Base-by-base conservation (phyloP, 1,284 basidiomycete species). In the Fomitopsis pinicola region DNA sequence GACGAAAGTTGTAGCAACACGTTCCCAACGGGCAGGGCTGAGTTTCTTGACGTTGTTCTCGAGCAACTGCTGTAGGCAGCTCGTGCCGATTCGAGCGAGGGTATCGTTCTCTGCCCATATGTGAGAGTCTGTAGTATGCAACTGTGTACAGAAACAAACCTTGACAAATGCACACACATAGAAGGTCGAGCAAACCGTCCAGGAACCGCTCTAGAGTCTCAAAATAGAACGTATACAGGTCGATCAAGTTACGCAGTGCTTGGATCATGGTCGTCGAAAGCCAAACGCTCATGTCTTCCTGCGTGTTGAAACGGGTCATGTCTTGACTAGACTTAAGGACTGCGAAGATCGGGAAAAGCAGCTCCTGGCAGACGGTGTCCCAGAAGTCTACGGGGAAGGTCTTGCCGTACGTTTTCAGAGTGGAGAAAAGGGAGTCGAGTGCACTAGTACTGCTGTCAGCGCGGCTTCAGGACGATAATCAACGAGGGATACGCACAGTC, bases 281-380 rank as follows among this genome's bases (percentile, higher is more conserved):
- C 97, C 97, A 99, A 15, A 99, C 96, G 69, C 95, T 97, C 95
- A 98, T 97, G 70, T 99, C 97, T 73, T 99, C 97, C 71, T 98
- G 94, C 2, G 94, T 96, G 71, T 83, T 93, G 80, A 98, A 98
- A 33, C 95, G 86, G 15, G 92, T 93, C 38, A 98, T 77, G 73
- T 98, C 96, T 78, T 88, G 90, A 67, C 86, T 91, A 15, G 92
- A 95, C 68, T 94, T 94, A 62, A 99, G 82, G 55, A 99, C 95
- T 3, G 95, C 92, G 73, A 99, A 99, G 69, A 99, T 99, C 1
- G 97, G 97, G 86, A 99, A 99, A 55, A 99, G 83, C 54, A 98
- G 85, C 74, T 99, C 94, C 73, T 95, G 91, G 78, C 92, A 97
- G 63, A 99, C 88, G n/a, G 90, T 94, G 72, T 98, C 94, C 97